Conservation (phyloP, 495 filamentous ascomycete genomes). For the Lepidopterella palustris region DNA sequence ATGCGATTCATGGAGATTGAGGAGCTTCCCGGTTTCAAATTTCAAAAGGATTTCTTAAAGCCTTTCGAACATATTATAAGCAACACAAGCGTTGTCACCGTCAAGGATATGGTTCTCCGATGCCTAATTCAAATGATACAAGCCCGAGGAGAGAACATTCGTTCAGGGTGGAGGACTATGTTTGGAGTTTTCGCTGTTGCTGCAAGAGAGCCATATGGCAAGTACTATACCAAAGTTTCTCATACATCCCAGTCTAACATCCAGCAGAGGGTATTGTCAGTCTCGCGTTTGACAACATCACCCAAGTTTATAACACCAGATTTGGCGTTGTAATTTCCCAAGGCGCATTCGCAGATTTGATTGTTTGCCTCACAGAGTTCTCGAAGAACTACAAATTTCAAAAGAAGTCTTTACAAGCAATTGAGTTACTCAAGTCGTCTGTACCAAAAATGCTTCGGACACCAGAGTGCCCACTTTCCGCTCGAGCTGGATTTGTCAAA, state of each 20-base stretch:
- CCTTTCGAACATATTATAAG: slow-evolving; percentile 96
- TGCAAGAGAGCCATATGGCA: slow-evolving; percentile 79
- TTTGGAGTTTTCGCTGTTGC: slow-evolving; percentile 98
- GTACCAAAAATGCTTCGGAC: slow-evolving; percentile 91
- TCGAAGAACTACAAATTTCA: slow-evolving; percentile 97
- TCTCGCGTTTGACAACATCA: slow-evolving; percentile 91
- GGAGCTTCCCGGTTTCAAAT: slow-evolving; percentile 96
- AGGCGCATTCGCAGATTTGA: slow-evolving; percentile 90
- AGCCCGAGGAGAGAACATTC: slow-evolving; percentile 88
- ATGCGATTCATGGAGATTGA: slow-evolving; percentile 99
- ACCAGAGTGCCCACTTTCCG: slow-evolving; percentile 87
- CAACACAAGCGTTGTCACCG: slow-evolving; percentile 78
- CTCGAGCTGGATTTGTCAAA: slow-evolving; percentile 38
- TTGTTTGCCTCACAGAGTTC: slow-evolving; percentile 95
- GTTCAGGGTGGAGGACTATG: slow-evolving; percentile 98
- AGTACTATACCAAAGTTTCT: slow-evolving; percentile 16
- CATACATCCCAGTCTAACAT: slow-evolving; percentile 28
- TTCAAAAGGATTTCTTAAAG: slow-evolving; percentile 98
- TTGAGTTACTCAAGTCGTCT: slow-evolving; percentile 86
- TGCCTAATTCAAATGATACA: slow-evolving; percentile 99
- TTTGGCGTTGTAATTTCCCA: slow-evolving; percentile 95
- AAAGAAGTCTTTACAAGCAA: slow-evolving; percentile 94
- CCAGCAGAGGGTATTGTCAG: slow-evolving; percentile 81
- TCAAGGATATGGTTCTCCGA: slow-evolving; percentile 97
- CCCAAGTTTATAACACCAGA: slow-evolving; percentile 94